These are phyloP conservation scores for Microthyrium microscopicum DNA, from an alignment of 2,329 filamentous ascomycete species.

Conservation along the genomic window DNA sequence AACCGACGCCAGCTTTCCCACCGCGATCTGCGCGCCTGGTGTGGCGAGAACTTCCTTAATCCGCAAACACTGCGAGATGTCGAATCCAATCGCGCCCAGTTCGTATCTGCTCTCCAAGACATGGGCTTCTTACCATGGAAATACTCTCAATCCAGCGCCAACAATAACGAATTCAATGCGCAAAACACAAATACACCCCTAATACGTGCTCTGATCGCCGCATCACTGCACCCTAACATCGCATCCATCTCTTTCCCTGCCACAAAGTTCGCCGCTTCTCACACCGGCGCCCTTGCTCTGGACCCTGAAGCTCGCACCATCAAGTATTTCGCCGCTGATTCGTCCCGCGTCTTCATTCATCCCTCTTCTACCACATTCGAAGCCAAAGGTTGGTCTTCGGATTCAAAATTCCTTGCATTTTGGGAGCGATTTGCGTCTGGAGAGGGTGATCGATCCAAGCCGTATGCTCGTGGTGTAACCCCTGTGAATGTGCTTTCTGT, in stretches of 20 bases:
- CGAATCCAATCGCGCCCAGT: slow-evolving; percentile 68
- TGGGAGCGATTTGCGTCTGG: slow-evolving; percentile 78
- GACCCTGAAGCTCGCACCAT: slow-evolving; percentile 87
- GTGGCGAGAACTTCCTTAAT: slow-evolving; percentile 70
- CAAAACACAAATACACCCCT: slow-evolving; percentile 30
- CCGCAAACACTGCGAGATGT: slow-evolving; percentile 78
- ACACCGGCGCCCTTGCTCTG: slow-evolving; percentile 78
- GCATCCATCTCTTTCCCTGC: slow-evolving; percentile 86
- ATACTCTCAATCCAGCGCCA: slow-evolving; percentile 16
- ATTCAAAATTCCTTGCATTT: slow-evolving; percentile 68
- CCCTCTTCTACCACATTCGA: slow-evolving; percentile 77
- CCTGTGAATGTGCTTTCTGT: slow-evolving; percentile 82
- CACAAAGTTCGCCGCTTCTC: slow-evolving; percentile 80
- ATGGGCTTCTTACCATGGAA: slow-evolving; percentile 52
- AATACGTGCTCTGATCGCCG: slow-evolving; percentile 31
- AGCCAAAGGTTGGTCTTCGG: slow-evolving; percentile 53
- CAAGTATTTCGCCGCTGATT: slow-evolving; percentile 50
- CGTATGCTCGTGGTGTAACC: slow-evolving; percentile 81
- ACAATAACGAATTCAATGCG: slow-evolving; percentile 25
- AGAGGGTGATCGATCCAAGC: too few species aligned
- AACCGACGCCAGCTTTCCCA: slow-evolving; percentile 40
- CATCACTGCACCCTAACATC: slow-evolving; percentile 55
- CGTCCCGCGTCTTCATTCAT: slow-evolving; percentile 68
- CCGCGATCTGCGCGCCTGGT: slow-evolving; percentile 55
- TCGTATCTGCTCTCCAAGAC: slow-evolving; percentile 70